Base-by-base conservation (phyloP, 2,329 filamentous ascomycete genomes). In the Immersiporthe knoxdaviesiana region DNA sequence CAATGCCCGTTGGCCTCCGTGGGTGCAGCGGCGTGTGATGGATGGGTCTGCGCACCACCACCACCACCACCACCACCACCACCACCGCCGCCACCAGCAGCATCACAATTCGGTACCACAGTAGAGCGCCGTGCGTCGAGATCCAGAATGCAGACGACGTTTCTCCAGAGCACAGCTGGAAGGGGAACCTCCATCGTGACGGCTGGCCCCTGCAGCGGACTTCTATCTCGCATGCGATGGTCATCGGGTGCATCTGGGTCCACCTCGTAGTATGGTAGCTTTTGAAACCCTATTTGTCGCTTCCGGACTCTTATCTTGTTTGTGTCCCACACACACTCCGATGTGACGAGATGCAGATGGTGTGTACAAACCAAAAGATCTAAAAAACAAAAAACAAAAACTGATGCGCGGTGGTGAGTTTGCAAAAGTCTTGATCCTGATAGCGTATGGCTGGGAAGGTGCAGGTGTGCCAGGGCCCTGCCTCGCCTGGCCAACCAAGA, bases 1-100 rank as follows among this genome's bases (percentile, higher is more conserved):
- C 59, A 27, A 27, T 59, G 54, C 54, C 27, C 52, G 52, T 56
- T 30, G 30, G 54, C 54, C 54, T 59, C 54, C 54, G 30, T 18
- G 30, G 27, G 54, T 59, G 56, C 56, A 59, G 56, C 27, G 52
- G 27, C 52, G 52, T 56, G 52, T 56, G 52, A 56, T 56, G 52
- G 12, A 6, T 56, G 11, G 4, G 10, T 14, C 18, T 5, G 41
- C 41, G 5, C n/a, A n/a, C n/a, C n/a, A n/a, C n/a, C n/a, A n/a
- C n/a, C n/a, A n/a, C n/a, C n/a, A n/a, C 35, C 4, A 35, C 4
- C 35, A 35, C 4, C 35, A 35, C 4, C 35, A 35, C 4, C 35
- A 35, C 4, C 35, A 35, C 4, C 35, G 8, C 4, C 35, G 8
- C 14, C 24, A 18, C 12, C 52, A 21, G 52, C 52, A 56, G 27